Evolutionary conservation across 257 asterid species (phyloP), one percentile per base, ranked within the genome.

Genomic region (Galeopsis tetrahit): DNA sequence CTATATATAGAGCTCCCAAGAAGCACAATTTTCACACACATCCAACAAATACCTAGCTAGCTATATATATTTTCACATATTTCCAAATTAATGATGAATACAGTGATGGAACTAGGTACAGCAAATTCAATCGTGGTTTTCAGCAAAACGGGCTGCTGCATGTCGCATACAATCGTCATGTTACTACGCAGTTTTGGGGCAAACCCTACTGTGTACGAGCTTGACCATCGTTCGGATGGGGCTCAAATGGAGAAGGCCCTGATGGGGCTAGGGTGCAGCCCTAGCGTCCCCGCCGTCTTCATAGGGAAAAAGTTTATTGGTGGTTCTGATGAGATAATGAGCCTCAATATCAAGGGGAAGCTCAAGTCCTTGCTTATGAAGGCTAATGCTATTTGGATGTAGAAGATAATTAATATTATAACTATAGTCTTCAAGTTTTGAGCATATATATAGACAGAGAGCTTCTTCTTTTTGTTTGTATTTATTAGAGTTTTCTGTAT

Each of bases 361-460:
- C 85, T 85, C 72, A 84, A 75, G 77, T 82, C 88, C 14, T 49
- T 82, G 79, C 91, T 89, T 44, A 80, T 83, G 9, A 80, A 76
- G 73, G 89, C 91, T 5, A 79, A 66, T 36, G 96, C 91, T 8
- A 82, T 85, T 44, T 89, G 96, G 96, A 68, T 88, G 67, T 88
- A 74, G 56, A 21, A 21, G 0, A n/a, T 21, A 21, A 21, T 21
- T 21, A 21, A 21, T 21, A 21, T 21, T 21, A 7, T 31, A 6
- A 9, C 38, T 3, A n/a, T n/a, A 56, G 14, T 14, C 7, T 0
- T 21, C 28, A 61, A 38, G 10, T 36, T 62, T 62, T n/a, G 44
- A 57, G 38, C 63, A 57, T 57, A n/a, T n/a, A n/a, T n/a, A 1
- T 15, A 35, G 43, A 2, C 7, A 39, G 6, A 0, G 43, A 31